phyloP scores from a whole-genome alignment of 495 filamentous ascomycete species.

The Extremus antarcticus region DNA sequence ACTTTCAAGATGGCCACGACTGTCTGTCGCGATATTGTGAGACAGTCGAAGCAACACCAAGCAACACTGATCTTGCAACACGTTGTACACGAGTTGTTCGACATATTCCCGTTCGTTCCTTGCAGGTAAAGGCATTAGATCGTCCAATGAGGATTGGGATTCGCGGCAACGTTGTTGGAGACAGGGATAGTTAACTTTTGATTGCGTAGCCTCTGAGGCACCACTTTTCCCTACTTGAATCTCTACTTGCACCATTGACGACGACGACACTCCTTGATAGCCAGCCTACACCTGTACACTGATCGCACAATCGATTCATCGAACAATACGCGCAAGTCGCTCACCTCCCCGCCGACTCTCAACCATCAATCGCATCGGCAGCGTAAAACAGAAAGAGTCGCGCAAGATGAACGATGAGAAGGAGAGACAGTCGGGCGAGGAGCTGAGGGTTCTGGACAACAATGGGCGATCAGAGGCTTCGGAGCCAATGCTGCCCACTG shows the following conservation, averaged over 20 bases:
- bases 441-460: slow-evolving; percentile 47
- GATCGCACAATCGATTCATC: too few species aligned
- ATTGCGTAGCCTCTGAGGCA: neutral
- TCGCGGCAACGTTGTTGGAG: too few species aligned
- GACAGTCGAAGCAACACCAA: too few species aligned
- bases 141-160: neutral
- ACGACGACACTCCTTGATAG: neutral
- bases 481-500: slow-evolving; percentile 61
- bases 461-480: slow-evolving; percentile 37
- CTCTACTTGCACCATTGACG: neutral
- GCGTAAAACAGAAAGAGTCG: neutral
- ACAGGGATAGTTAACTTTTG: too few species aligned
- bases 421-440: slow-evolving; percentile 73
- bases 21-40: too few species aligned
- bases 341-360: neutral
- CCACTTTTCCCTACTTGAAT: neutral
- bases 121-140: neutral
- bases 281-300: neutral
- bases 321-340: neutral
- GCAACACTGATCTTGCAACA: neutral
- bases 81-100: neutral
- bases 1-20: too few species aligned
- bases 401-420: slow-evolving; percentile 46
- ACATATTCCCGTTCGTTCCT: neutral
- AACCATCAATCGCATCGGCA: too few species aligned